Percentiles rank a stretch among this genome's conserved stretches.
Evolutionary conservation across 192 early-diverging fungal genomes (phyloP).

Genomic region (Coemansia aciculifera): DNA sequence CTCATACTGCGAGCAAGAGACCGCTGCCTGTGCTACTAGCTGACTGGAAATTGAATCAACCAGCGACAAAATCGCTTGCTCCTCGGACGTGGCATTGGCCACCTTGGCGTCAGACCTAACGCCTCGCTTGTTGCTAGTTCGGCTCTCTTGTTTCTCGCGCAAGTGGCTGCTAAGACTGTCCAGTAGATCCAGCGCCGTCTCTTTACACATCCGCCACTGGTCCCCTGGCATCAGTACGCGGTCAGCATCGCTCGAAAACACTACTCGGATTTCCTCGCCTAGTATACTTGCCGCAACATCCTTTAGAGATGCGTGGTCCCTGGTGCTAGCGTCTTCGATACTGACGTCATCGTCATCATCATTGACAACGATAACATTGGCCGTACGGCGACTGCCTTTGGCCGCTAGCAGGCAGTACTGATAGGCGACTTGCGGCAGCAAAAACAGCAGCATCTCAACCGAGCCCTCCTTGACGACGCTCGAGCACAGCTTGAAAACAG

Average conservation of each 20-base stretch:
- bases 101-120: constrained; percentile 24
- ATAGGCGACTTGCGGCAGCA: constrained; percentile 38
- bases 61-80: constrained; percentile 23
- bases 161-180: constrained; percentile 34
- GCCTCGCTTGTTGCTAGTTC: constrained; percentile 25
- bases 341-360: constrained; percentile 27
- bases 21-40: constrained; percentile 31
- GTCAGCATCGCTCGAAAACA: constrained; percentile 17
- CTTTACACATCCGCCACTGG: constrained; percentile 44
- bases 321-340: background rate
- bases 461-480: constrained; percentile 45
- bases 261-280: constrained; percentile 30
- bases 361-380: constrained; percentile 22
- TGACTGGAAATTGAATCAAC: constrained; percentile 16
- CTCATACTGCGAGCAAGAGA: constrained; percentile 44
- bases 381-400: background rate
- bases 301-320: background rate
- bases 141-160: constrained; percentile 26
- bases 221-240: constrained; percentile 19
- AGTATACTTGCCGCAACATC: background rate
- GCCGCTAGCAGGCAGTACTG: constrained; percentile 29
- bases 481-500: constrained; percentile 35
- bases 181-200: constrained; percentile 34
- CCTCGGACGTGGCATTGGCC: constrained; percentile 22
- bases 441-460: constrained; percentile 32